Base-by-base conservation (phyloP, 305 asterid species). In the Fraxinus albicans region DNA sequence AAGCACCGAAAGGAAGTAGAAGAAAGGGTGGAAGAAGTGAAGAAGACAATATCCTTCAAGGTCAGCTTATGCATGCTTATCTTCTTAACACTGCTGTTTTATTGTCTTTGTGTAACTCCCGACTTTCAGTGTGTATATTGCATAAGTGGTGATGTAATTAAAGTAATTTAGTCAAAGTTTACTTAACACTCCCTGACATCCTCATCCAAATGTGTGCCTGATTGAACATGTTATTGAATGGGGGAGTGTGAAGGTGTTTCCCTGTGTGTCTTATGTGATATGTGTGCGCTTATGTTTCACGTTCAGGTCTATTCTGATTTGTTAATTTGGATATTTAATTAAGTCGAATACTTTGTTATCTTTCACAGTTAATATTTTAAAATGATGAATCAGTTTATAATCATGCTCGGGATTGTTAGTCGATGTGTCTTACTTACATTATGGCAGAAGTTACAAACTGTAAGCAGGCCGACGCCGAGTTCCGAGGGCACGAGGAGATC, bases 391-490 rank as follows among this genome's bases (percentile, higher is more conserved):
- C 74, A 87, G 84, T 80, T 33, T 81, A 83, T 83, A 80, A 89
- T 83, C 81, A 25, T 80, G 86, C 79, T 84, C 87, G 88, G 88
- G 95, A 87, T 87, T 90, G 84, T 92, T 89, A 86, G 95, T 92
- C 93, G 94, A 92, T 88, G 93, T 88, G 92, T 91, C 97, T 94
- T 93, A 92, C 97, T 89, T 93, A 94, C 93, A 76, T 87, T 92
- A 90, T 94, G 97, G 97, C 98, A 94, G 97, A 96, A 91, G 97
- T 93, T 96, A 90, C 92, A 87, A 90, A 92, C 94, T 93, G 91
- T 95, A 81, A 96, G 97, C 98, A 95, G 98, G 99, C 92, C 81
- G 94, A 91, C 77, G 21, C 83, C 83, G 97, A 93, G 44, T 83
- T 89, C 93, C 90, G 95, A 88, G 98, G 95, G 86, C 95, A 93